Conservation (phyloP, 805 yeast species). For the Ogataea neopini region DNA sequence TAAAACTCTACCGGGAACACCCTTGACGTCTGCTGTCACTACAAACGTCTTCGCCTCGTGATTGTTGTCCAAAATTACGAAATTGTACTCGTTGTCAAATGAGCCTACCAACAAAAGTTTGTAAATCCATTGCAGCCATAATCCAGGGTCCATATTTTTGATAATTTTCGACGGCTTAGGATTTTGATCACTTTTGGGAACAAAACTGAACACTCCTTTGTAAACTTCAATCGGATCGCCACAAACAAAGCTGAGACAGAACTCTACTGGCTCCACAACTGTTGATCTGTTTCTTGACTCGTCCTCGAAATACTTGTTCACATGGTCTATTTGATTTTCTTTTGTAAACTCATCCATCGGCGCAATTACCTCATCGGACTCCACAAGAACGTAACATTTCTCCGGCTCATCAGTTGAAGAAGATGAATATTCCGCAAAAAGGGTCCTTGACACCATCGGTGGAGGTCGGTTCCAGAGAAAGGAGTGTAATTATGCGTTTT, state of each 20-base stretch:
- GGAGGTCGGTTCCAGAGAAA: neutral
- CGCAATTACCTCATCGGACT: constrained; percentile 1
- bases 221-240: constrained; percentile 7
- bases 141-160: constrained; percentile 4
- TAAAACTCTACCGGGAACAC: constrained; percentile 16
- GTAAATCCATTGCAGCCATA: constrained; percentile 17
- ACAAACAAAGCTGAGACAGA: constrained; percentile 16
- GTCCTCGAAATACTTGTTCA: neutral
- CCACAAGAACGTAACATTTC: constrained; percentile 16
- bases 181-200: neutral
- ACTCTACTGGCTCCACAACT: neutral
- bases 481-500: neutral
- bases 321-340: constrained; percentile 4
- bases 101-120: constrained; percentile 11
- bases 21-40: constrained; percentile 15
- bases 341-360: constrained; percentile 3
- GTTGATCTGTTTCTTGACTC: neutral
- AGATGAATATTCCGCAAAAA: constrained; percentile 11
- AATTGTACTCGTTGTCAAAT: constrained; percentile 14
- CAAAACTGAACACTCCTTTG: constrained; percentile 6
- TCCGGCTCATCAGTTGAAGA: neutral
- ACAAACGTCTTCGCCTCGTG: constrained; percentile 6
- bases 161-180: constrained; percentile 6
- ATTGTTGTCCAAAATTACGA: constrained; percentile 9
- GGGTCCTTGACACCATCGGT: constrained; percentile 15